Percentiles rank a stretch among this genome's conserved stretches.
These are phyloP conservation scores for Fusarium kyushuense DNA, from an alignment of 2,329 filamentous ascomycete genomes.

Conservation along the genomic window DNA sequence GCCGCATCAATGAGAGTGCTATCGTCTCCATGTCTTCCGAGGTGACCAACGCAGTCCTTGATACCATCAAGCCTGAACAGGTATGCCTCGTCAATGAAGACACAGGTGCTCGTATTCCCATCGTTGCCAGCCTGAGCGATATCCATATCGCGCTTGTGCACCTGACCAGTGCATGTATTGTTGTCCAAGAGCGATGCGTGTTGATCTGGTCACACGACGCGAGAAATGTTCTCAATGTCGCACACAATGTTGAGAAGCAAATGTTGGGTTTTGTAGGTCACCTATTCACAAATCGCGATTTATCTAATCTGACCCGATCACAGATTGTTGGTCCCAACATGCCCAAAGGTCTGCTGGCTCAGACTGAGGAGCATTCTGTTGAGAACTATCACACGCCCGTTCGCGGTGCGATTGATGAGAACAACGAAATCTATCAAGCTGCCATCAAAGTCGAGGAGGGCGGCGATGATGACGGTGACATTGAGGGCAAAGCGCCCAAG, in stretches of 20 bases:
- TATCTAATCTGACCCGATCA: not conserved
- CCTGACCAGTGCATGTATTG: constrained; percentile 40
- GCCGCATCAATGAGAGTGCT: constrained; percentile 38
- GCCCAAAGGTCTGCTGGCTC: constrained; percentile 39
- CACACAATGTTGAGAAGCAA: constrained; percentile 46
- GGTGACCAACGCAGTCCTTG: constrained; percentile 37
- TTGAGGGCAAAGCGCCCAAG: constrained; percentile 38
- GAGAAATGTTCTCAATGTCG: constrained; percentile 40
- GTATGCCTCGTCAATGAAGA: constrained; percentile 34
- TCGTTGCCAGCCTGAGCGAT: constrained; percentile 35
- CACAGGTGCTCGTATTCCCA: constrained; percentile 44
- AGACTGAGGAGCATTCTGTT: constrained; percentile 42
- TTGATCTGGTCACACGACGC: constrained; percentile 45
- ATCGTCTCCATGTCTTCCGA: constrained; percentile 46
- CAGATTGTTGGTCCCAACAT: constrained; percentile 45
- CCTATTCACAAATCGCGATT: not conserved
- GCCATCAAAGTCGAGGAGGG: constrained; percentile 47
- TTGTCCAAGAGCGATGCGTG: constrained; percentile 39
- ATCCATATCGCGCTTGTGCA: constrained; percentile 32
- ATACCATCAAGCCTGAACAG: constrained; percentile 40
- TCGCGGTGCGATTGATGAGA: constrained; percentile 46
- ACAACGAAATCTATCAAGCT: constrained; percentile 41
- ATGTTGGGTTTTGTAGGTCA: constrained; percentile 43
- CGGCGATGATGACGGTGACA: constrained; percentile 35
- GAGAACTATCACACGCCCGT: constrained; percentile 34